Conservation (phyloP, 2,329 filamentous ascomycete genomes). For the Arachnopeziza araneosa region DNA sequence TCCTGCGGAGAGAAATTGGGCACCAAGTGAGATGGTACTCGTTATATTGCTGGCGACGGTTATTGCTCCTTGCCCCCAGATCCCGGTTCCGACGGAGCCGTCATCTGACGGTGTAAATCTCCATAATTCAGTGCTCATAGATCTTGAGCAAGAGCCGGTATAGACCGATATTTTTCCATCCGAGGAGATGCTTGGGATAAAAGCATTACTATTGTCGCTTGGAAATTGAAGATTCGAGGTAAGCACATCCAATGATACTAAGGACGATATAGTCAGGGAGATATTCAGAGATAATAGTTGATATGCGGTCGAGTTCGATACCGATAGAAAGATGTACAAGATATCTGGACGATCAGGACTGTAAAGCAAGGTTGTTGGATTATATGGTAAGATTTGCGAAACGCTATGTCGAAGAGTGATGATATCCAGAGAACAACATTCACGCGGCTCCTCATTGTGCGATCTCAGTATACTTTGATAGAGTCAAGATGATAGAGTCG, state of each 20-base stretch:
- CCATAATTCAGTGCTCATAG: slow-evolving; percentile 58
- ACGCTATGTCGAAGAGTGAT: neutral
- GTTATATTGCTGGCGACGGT: slow-evolving; percentile 30
- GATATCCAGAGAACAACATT: too few species aligned
- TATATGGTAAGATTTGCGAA: slow-evolving; percentile 61
- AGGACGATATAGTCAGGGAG: slow-evolving; percentile 48
- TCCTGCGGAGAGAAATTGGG: slow-evolving; percentile 51
- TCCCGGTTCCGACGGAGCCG: slow-evolving; percentile 37
- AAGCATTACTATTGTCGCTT: slow-evolving; percentile 47
- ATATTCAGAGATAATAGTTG: slow-evolving; percentile 63
- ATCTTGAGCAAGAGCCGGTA: slow-evolving; percentile 62
- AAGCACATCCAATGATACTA: slow-evolving; percentile 44
- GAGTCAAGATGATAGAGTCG: too few species aligned
- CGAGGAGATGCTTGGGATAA: slow-evolving; percentile 61
- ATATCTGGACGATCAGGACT: slow-evolving; percentile 44
- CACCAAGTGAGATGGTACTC: slow-evolving; percentile 34
- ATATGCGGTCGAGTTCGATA: slow-evolving; percentile 26
- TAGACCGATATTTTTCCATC: slow-evolving; percentile 69
- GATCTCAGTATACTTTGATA: too few species aligned
- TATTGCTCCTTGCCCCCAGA: slow-evolving; percentile 44
- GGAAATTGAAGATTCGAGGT: slow-evolving; percentile 59
- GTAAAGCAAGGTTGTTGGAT: slow-evolving; percentile 64
- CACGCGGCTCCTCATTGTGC: too few species aligned
- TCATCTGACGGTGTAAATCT: slow-evolving; percentile 39
- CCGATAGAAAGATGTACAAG: slow-evolving; percentile 62